These are phyloP conservation scores for Niebla homalea DNA, from an alignment of 495 filamentous ascomycete species.

Conservation along the genomic window DNA sequence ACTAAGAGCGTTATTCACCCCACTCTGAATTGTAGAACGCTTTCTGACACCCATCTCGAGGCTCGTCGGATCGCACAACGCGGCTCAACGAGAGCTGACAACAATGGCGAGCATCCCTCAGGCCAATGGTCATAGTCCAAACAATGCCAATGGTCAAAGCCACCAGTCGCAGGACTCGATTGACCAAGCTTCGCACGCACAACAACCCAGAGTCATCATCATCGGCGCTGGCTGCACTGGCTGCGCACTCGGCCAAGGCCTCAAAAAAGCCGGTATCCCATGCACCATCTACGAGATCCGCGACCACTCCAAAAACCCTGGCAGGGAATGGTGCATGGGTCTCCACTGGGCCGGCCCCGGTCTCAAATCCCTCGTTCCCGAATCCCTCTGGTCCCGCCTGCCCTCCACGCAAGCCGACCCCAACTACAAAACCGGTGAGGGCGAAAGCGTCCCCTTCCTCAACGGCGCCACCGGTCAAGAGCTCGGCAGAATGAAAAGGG, in stretches of 20 bases:
- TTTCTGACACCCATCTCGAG: no score
- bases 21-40: no score
- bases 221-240: constrained; percentile 1
- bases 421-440: not conserved
- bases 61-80: no score
- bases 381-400: constrained; percentile 19
- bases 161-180: no score
- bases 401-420: constrained; percentile 24
- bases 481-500: constrained; percentile 22
- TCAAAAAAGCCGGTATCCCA: not conserved
- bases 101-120: no score
- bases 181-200: no score
- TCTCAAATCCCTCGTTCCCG: constrained; percentile 23
- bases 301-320: not conserved
- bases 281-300: not conserved
- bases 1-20: no score
- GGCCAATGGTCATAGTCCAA: no score
- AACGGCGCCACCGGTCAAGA: constrained; percentile 33
- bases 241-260: not conserved
- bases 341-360: constrained; percentile 32
- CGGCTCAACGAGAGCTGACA: no score
- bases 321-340: not conserved
- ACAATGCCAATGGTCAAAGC: no score
- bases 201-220: not conserved
- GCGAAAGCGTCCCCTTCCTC: constrained; percentile 18